Conservation (phyloP, 2,329 filamentous ascomycete species). For the Byssochlamys sp. region DNA sequence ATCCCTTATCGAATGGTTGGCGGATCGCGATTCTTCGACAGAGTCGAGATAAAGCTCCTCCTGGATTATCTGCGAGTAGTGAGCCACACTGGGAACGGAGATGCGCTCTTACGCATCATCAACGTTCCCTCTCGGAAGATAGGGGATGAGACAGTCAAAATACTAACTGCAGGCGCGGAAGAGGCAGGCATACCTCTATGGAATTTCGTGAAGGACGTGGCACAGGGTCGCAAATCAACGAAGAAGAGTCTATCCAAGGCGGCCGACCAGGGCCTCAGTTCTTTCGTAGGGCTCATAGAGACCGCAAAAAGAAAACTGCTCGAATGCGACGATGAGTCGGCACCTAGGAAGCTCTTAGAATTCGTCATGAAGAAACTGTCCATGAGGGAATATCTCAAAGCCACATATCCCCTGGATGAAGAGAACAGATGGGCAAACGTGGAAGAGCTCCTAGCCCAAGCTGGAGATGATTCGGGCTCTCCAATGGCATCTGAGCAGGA, state of each 20-base stretch:
- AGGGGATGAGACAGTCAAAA: slow-evolving; percentile 67
- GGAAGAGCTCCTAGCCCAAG: slow-evolving; percentile 73
- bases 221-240: slow-evolving; percentile 43
- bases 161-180: slow-evolving; percentile 68
- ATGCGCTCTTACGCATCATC: slow-evolving; percentile 71
- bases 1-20: slow-evolving; percentile 89
- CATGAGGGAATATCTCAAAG: slow-evolving; percentile 64
- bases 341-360: slow-evolving; percentile 43
- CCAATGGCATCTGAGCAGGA: slow-evolving; percentile 45
- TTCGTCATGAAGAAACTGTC: slow-evolving; percentile 55
- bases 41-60: slow-evolving; percentile 75
- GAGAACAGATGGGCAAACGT: slow-evolving; percentile 80
- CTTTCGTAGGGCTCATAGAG: slow-evolving; percentile 52
- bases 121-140: slow-evolving; percentile 75
- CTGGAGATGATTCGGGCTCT: slow-evolving; percentile 55
- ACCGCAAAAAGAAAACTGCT: slow-evolving; percentile 47
- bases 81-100: slow-evolving; percentile 75
- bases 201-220: slow-evolving; percentile 56
- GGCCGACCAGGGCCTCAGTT: slow-evolving; percentile 48
- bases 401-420: slow-evolving; percentile 61
- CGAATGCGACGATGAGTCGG: slow-evolving; percentile 30
- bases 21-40: slow-evolving; percentile 83
- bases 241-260: slow-evolving; percentile 47
- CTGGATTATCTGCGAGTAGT: slow-evolving; percentile 83
- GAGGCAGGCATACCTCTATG: slow-evolving; percentile 60